phyloP scores from a whole-genome alignment of 768 basidiomycete genomes.

The Gelatoporia subvermispora region DNA sequence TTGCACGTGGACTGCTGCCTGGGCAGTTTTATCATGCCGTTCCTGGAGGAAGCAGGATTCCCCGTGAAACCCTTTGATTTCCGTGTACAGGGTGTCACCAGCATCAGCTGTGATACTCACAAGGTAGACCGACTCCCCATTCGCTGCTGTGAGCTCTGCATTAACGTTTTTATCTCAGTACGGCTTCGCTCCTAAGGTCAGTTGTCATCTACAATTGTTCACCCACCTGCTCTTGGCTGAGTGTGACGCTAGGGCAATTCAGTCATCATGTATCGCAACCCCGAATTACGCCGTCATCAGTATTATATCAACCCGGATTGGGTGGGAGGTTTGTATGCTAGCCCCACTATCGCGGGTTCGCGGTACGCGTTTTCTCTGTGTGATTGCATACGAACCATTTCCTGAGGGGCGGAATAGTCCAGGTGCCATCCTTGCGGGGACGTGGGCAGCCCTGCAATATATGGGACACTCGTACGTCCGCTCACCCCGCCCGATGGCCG shows the following conservation, averaged over 20 bases:
- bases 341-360: conserved; percentile 86
- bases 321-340: conserved; percentile 87
- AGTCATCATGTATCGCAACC: conserved; percentile 89
- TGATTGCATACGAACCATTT: not conserved
- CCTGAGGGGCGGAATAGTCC: conserved; percentile 45
- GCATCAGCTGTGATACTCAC: conserved; percentile 94
- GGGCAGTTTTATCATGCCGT: conserved; percentile 91
- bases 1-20: conserved; percentile 95
- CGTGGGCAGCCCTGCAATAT: conserved; percentile 95
- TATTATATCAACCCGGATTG: conserved; percentile 84
- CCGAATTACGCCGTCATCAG: conserved; percentile 72
- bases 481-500: not conserved
- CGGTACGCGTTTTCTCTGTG: conserved; percentile 46
- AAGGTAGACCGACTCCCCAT: conserved; percentile 59
- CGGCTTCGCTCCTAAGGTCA: conserved; percentile 89
- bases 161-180: no score
- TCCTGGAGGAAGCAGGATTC: conserved; percentile 75
- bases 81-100: conserved; percentile 83
- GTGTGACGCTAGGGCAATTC: conserved; percentile 63
- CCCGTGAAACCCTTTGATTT: conserved; percentile 83
- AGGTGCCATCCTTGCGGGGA: conserved; percentile 88
- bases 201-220: not conserved
- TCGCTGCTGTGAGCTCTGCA: no score
- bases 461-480: conserved; percentile 78
- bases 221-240: not conserved